Conservation (phyloP, 2,329 filamentous ascomycete species). For the Claviceps fusiformis region DNA sequence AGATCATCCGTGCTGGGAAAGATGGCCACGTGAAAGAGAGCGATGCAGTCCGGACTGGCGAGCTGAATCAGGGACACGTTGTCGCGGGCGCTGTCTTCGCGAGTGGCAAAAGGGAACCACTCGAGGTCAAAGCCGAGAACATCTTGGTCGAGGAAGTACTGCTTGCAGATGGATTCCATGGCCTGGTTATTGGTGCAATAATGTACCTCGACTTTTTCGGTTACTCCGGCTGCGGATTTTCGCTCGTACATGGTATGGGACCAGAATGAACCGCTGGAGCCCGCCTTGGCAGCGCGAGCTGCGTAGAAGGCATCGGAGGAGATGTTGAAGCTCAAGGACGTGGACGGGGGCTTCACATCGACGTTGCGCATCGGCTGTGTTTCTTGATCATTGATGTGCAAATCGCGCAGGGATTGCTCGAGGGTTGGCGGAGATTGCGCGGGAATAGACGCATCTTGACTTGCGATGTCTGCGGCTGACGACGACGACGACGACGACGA, state of each 20-base stretch:
- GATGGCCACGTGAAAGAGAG: slow-evolving; percentile 65
- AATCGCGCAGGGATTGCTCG: background rate
- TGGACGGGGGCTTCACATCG: slow-evolving; percentile 12
- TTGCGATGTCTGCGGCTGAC: background rate
- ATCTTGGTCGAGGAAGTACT: slow-evolving; percentile 53
- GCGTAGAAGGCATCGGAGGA: slow-evolving; percentile 18
- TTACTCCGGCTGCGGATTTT: slow-evolving; percentile 24
- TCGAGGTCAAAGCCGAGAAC: slow-evolving; percentile 85
- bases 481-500: background rate
- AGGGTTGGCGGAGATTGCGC: background rate
- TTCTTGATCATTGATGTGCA: background rate
- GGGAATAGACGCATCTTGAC: background rate
- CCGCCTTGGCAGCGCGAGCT: slow-evolving; percentile 32
- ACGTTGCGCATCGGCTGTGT: too few species aligned
- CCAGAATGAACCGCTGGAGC: slow-evolving; percentile 46
- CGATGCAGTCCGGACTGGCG: slow-evolving; percentile 62
- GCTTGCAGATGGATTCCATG: slow-evolving; percentile 50
- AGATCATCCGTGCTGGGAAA: slow-evolving; percentile 42
- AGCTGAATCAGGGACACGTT: slow-evolving; percentile 77
- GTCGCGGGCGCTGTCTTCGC: slow-evolving; percentile 37
- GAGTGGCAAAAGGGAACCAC: slow-evolving; percentile 49
- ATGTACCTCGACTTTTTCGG: slow-evolving; percentile 51
- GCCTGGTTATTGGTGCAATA: slow-evolving; percentile 60
- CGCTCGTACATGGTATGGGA: slow-evolving; percentile 54
- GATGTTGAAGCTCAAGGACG: slow-evolving; percentile 18